Base-by-base conservation (phyloP, 306 rosid species). In the Castanospermum australe region DNA sequence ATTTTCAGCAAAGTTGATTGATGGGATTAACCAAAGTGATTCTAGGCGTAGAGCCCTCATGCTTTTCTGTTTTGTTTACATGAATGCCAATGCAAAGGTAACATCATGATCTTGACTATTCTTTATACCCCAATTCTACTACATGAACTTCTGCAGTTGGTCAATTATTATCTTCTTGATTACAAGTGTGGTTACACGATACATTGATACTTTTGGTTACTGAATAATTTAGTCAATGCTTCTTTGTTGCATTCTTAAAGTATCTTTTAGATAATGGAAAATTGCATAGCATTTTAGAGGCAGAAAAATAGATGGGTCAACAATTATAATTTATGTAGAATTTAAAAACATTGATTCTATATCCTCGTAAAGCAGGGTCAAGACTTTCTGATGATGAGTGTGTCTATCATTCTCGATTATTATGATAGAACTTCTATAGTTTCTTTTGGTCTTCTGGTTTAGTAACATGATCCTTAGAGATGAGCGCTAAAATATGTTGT, bases 41-140 rank as follows among this genome's bases (percentile, higher is more conserved):
- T 86, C 89, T n/a, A 90, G 98, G 77, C 96, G 97, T 17, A 87
- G 87, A 79, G 98, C 89, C n/a, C 92, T 94, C 35, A 54, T 83
- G 82, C 92, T 94, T 20, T 90, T 94, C 70, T 94, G 98, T 77
- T 78, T 85, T 75, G 84, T 83, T 13, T 55, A 88, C 85, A 88
- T 82, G 87, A 73, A 94, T 55, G 84, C 89, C 44, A 81, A 81
- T 83, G 87, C 90, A 4, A 92, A 91, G 90, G 97, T 89, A 87
- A 79, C 78, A 10, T 17, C 14, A 8, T 28, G 62, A 81, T 75
- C 73, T 67, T 6, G 4, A 39, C 73, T 61, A 17, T 82, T 77
- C 62, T 32, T 14, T 68, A 42, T 54, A 57, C 8, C 50, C 64
- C 6, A 56, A 5, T 25, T 17, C 17, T 39, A 21, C 24, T 39